phyloP scores from a whole-genome alignment of 305 asterid genomes.

The Salvia sclarea region DNA sequence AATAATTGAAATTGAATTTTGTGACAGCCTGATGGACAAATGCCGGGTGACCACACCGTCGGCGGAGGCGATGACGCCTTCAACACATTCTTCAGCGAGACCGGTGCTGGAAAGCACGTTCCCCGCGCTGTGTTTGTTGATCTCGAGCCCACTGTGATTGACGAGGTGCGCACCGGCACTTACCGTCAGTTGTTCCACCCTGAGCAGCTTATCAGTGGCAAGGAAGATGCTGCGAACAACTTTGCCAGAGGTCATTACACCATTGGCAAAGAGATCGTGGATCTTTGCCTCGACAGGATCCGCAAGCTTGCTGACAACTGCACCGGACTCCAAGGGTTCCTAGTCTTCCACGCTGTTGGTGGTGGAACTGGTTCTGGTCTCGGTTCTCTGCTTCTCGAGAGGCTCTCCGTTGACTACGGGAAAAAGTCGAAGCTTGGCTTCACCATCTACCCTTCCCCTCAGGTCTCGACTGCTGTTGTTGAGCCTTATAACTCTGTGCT shows the following conservation, averaged over 20 bases:
- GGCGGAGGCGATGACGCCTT: constrained; percentile 95
- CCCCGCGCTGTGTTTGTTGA: constrained; percentile 89
- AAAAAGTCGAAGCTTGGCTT: constrained; percentile 84
- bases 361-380: constrained; percentile 97
- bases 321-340: constrained; percentile 82
- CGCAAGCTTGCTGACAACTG: constrained; percentile 92
- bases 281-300: constrained; percentile 81
- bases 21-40: constrained; percentile 87
- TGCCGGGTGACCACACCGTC: constrained; percentile 75
- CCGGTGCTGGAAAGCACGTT: constrained; percentile 91
- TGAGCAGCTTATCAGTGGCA: constrained; percentile 88
- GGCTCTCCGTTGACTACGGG: constrained; percentile 91
- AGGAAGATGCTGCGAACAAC: constrained; percentile 91
- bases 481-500: constrained; percentile 93
- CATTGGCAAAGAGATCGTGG: constrained; percentile 87
- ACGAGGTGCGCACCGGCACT: constrained; percentile 82
- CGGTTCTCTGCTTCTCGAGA: constrained; percentile 82
- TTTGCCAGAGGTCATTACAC: constrained; percentile 91
- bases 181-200: constrained; percentile 92
- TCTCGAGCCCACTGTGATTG: constrained; percentile 91
- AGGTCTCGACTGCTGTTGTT: constrained; percentile 90
- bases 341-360: constrained; percentile 90
- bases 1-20: background rate
- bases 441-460: constrained; percentile 89
- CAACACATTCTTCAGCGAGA: constrained; percentile 88